Evolutionary conservation across 352 stramenopile species (phyloP), one percentile per base, ranked within the genome.

Genomic region (Phytophthora kernoviae): DNA sequence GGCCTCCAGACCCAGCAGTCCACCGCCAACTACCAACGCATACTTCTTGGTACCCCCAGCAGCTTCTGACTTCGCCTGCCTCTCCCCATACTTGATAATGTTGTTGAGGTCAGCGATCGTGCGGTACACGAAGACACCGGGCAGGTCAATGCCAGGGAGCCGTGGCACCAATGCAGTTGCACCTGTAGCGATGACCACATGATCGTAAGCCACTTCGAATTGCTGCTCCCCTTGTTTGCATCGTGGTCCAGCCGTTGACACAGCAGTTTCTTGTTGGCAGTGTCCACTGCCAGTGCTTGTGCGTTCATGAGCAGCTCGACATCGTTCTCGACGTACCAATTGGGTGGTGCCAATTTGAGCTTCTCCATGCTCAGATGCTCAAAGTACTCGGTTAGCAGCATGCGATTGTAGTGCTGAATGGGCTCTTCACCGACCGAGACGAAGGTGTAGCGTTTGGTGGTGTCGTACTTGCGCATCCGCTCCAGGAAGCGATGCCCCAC

Each of bases 351-450:
- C 58, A 98, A 86, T 54, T 79, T 87, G 26, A 98, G 74, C 42
- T 81, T 81, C 8, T 93, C 88, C 26, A 93, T 78, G 74, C 94
- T 83, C 22, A 88, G 70, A 32, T 96, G 96, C 68, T 96, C 90
- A 75, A 98, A 98, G 78, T 96, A 97, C 40, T 90, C 89, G 52
- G 87, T 96, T 2, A 98, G 77, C 54, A 91, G 82, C 72, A 98
- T 95, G 39, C 93, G 88, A 71, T 98, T 97, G 76, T 98, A 98
- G 52, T 94, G 91, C 45, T 90, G 75, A 20, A 88, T 71, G 22
- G 80, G 87, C 68, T 98, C 93, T 60, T 98, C 93, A 51, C 93
- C 96, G 69, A 98, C 97, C 2, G 91, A 96, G 40, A 93, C 75
- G 47, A 98, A 81, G 50, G 82, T 75, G 49, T 78, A 93, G 50